Conservation (phyloP, 2,329 filamentous ascomycete species). For the Metarhizium guizhouense region DNA sequence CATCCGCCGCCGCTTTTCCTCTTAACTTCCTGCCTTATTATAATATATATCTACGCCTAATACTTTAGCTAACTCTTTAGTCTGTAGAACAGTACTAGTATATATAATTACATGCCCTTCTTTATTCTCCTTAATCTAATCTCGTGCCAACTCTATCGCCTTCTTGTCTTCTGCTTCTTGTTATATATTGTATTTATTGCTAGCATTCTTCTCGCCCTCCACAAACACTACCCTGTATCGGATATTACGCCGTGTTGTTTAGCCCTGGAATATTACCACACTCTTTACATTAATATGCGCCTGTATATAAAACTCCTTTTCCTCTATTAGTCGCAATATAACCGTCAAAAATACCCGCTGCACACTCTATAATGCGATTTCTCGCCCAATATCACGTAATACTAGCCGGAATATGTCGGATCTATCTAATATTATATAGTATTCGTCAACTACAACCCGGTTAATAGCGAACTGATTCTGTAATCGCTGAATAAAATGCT, state of each 20-base stretch:
- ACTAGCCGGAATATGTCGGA: not conserved
- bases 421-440: not conserved
- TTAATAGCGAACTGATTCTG: not conserved
- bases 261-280: not conserved
- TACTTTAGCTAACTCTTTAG: too few species aligned
- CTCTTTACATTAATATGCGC: not conserved
- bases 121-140: too few species aligned
- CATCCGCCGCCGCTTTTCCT: too few species aligned
- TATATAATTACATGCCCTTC: too few species aligned
- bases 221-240: not conserved
- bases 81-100: too few species aligned
- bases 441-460: slow-evolving; percentile 6
- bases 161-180: not conserved
- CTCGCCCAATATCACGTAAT: not conserved
- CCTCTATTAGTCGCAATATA: slow-evolving; percentile 3
- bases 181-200: not conserved
- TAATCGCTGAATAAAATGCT: slow-evolving; percentile 4
- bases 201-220: not conserved
- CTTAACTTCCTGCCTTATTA: too few species aligned
- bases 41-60: too few species aligned
- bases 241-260: slow-evolving; percentile 1
- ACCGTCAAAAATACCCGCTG: slow-evolving; percentile 7
- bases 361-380: slow-evolving; percentile 1
- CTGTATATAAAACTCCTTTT: not conserved
- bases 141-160: not conserved